Base-by-base conservation (phyloP, 164 flowering plant genomes). In the Vitis rupestris region DNA sequence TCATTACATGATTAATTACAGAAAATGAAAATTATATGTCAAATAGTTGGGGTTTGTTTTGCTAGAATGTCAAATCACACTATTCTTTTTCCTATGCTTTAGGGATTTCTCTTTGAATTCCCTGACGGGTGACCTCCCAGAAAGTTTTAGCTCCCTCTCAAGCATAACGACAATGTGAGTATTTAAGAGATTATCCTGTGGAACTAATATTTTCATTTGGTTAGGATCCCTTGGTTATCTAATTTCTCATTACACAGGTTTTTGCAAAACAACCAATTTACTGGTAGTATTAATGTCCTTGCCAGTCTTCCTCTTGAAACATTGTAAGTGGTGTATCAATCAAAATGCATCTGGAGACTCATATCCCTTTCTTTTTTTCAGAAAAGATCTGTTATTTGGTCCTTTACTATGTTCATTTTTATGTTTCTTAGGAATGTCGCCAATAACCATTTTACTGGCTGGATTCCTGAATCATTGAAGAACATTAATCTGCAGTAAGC, bases 61-160 rank as follows among this genome's bases (percentile, higher is more conserved):
- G 53, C 8, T 49, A 50, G 50, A 31, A 31, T 12, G 66, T 4
- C n/a, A 1, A 37, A 48, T 50, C 50, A 51, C 14, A 6, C 51
- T 51, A 56, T 11, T 57, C 19, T 69, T 8, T 61, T 54, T 54
- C 57, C 37, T 69, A 15, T 79, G 57, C 66, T 79, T 63, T 88
- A 95, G 99, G 91, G 99, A 95, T 75, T 73, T 95, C 65, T 95
- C 99, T 64, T 86, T 67, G 76, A 95, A 95, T 78, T 10, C 72
- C 17, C 49, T 95, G 19, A n/a, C 94, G 0, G 97, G 95, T 17
- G 51, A 82, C 57, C 97, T 95, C 44, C 96, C 99, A 65, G 47
- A 70, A 66, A 87, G 87, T 71, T 80, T 92, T 64, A 77, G 83
- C 75, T 76, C 82, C 57, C 89, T 95, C 52, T 75, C 96, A 65